Percentiles rank a stretch among this genome's conserved stretches.
These are phyloP conservation scores for Hippophae tibetana DNA, from an alignment of 306 rosid species.

Conservation along the genomic window DNA sequence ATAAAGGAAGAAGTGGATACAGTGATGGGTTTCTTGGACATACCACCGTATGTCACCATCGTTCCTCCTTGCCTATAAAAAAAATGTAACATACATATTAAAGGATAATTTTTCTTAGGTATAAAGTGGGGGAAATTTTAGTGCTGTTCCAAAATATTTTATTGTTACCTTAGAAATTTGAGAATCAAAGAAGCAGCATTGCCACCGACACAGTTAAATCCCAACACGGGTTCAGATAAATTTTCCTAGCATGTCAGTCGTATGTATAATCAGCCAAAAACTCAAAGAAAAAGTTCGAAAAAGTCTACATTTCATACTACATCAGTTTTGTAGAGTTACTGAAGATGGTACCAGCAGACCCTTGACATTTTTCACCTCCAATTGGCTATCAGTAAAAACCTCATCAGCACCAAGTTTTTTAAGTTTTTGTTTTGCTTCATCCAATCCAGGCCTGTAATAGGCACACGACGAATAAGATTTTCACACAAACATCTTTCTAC, in stretches of 20 bases:
- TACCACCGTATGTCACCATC: slow-evolving; percentile 96
- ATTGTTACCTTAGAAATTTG: slow-evolving; percentile 72
- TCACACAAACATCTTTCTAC: neutral
- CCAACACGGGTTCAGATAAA: slow-evolving; percentile 70
- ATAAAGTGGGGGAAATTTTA: neutral
- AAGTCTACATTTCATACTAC: no score
- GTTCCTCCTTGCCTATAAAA: slow-evolving; percentile 61
- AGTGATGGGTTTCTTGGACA: slow-evolving; percentile 81
- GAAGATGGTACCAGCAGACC: slow-evolving; percentile 61
- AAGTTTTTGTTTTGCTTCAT: slow-evolving; percentile 70
- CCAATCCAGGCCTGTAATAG: slow-evolving; percentile 53
- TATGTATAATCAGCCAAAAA: slow-evolving; percentile 12
- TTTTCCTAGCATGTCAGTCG: slow-evolving; percentile 36
- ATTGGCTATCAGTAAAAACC: slow-evolving; percentile 69
- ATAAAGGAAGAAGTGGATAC: slow-evolving; percentile 82
- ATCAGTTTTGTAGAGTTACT: slow-evolving; percentile 8
- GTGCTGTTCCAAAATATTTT: neutral
- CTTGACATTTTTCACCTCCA: slow-evolving; percentile 82
- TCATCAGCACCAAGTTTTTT: slow-evolving; percentile 71
- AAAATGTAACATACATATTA: neutral
- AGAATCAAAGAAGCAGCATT: slow-evolving; percentile 80
- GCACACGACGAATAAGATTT: slow-evolving; percentile 10
- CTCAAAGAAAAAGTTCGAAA: neutral
- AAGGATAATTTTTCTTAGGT: no score
- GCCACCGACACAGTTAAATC: slow-evolving; percentile 94